A percentile compares a stretch with the other conserved stretches of the same genome.
phyloP scores from a whole-genome alignment of 2,329 filamentous ascomycete species.

The Diaporthe citri region DNA sequence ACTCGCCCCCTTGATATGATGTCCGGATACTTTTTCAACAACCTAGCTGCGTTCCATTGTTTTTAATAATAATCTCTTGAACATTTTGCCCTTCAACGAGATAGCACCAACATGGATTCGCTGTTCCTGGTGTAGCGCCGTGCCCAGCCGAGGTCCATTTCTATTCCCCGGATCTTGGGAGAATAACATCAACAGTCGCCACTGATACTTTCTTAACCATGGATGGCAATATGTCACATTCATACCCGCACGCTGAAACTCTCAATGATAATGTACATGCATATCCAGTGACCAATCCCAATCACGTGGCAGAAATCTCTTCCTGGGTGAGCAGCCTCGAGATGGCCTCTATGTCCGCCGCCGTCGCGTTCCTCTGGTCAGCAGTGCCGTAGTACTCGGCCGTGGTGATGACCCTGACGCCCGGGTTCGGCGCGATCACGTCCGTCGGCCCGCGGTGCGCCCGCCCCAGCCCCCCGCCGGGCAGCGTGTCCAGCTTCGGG shows the following conservation, averaged over 20 bases:
- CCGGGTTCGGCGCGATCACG: conserved; percentile 37
- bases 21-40: background rate
- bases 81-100: background rate
- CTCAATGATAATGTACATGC: background rate
- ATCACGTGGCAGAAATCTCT: conserved; percentile 38
- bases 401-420: conserved; percentile 36
- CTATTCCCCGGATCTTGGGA: background rate
- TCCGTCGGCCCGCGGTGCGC: conserved; percentile 41
- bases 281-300: background rate
- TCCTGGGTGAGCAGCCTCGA: conserved; percentile 40
- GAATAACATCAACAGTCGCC: background rate
- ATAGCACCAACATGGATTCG: background rate
- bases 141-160: conserved; percentile 4
- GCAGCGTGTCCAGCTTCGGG: conserved; percentile 38
- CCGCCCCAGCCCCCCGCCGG: conserved; percentile 38
- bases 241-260: background rate
- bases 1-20: background rate
- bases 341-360: conserved; percentile 33
- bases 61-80: background rate
- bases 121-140: background rate
- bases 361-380: conserved; percentile 41
- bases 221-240: background rate
- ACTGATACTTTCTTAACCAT: background rate
- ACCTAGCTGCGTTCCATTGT: background rate
- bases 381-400: conserved; percentile 41